Conservation (phyloP, 768 basidiomycete species). For the Chiua virens region DNA sequence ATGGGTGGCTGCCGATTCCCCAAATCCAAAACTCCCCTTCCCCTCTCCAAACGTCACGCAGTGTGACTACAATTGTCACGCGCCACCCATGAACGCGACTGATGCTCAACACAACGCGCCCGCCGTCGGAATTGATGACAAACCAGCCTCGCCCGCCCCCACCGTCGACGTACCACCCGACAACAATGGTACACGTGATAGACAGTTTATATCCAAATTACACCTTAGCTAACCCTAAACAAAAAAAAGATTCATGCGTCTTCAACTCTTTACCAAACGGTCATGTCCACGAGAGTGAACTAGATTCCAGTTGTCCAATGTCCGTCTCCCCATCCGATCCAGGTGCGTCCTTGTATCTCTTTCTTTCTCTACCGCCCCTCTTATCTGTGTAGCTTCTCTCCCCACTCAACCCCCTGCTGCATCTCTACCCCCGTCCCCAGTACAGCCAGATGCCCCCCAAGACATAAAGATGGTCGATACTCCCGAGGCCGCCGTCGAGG, state of each 20-base stretch:
- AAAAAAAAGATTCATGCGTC: conserved; percentile 27
- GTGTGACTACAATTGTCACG: conserved; percentile 68
- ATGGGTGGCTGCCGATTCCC: conserved; percentile 65
- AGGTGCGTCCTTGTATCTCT: conserved; percentile 41
- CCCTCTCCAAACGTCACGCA: conserved; percentile 50
- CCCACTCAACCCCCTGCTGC: conserved; percentile 45
- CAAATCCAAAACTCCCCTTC: conserved; percentile 61
- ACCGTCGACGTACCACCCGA: conserved; percentile 16
- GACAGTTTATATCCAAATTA: conserved; percentile 29
- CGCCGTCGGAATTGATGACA: conserved; percentile 30
- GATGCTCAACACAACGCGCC: conserved; percentile 32
- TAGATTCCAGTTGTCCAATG: conserved; percentile 36
- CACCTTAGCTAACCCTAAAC: conserved; percentile 41
- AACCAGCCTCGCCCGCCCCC: conserved; percentile 14
- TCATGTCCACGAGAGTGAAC: conserved; percentile 56
- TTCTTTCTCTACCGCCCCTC: conserved; percentile 23
- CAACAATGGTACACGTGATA: conserved; percentile 43
- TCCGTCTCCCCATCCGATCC: conserved; percentile 50
- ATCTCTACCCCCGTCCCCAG: conserved; percentile 47
- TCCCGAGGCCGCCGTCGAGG: conserved; percentile 18
- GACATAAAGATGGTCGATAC: conserved; percentile 58
- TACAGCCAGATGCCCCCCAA: conserved; percentile 43
- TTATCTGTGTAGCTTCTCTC: conserved; percentile 40
- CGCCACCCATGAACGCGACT: conserved; percentile 63
- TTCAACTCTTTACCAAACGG: conserved; percentile 57